phyloP scores from a whole-genome alignment of 2,329 filamentous ascomycete species.

The Phialophora expanda region DNA sequence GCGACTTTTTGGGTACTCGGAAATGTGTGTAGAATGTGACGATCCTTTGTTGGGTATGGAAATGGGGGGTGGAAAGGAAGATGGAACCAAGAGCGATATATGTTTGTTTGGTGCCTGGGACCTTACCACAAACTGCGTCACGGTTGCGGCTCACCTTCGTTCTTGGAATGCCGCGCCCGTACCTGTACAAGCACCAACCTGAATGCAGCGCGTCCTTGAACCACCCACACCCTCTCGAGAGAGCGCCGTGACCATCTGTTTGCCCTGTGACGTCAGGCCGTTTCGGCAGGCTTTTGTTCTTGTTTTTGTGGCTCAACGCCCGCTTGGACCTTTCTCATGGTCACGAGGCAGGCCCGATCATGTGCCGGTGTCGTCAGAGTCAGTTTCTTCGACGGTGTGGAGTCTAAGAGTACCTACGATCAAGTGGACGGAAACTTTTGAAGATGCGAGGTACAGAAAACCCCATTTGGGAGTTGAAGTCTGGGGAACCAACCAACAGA shows the following conservation, averaged over 20 bases:
- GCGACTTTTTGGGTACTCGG: neutral
- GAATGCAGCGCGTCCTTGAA: neutral
- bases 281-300: slow-evolving; percentile 24
- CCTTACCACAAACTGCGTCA: slow-evolving; percentile 18
- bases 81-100: neutral
- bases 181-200: neutral
- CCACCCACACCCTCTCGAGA: neutral
- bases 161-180: slow-evolving; percentile 13
- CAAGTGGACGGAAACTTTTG: neutral
- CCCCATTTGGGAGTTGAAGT: neutral
- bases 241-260: slow-evolving; percentile 5
- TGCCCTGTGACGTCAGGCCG: slow-evolving; percentile 30
- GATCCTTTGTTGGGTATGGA: neutral
- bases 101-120: neutral
- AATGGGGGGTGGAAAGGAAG: neutral
- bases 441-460: neutral
- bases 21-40: neutral
- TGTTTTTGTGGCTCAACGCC: slow-evolving; percentile 31
- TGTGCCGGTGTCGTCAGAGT: slow-evolving; percentile 8
- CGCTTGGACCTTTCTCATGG: slow-evolving; percentile 12
- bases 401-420: neutral
- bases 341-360: slow-evolving; percentile 22
- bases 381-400: neutral
- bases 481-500: neutral
- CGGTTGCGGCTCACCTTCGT: slow-evolving; percentile 4